A percentile compares a stretch with the other conserved stretches of the same genome.
Conservation (phyloP, 139 green algal genomes). For the Closterium sp. region DNA sequence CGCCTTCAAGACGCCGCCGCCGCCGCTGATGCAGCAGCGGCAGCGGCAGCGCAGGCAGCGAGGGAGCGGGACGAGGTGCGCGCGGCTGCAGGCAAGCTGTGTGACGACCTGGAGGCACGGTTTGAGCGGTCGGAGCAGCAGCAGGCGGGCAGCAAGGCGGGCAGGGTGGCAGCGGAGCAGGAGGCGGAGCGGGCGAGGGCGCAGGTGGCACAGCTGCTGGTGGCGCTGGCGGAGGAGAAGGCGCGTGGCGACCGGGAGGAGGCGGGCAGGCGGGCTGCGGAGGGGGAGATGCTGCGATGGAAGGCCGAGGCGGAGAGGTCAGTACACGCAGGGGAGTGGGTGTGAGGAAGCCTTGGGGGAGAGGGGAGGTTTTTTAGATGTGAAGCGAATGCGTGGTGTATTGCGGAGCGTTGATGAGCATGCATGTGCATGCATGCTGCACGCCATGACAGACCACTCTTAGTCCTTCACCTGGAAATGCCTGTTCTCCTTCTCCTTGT, state of each 20-base stretch:
- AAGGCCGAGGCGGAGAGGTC: neutral
- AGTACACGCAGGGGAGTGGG: neutral
- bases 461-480: neutral
- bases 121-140: neutral
- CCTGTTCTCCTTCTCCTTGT: neutral
- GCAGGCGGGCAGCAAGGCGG: neutral
- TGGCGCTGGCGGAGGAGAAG: neutral
- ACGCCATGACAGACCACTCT: neutral
- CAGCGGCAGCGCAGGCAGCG: neutral
- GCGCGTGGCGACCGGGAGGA: neutral
- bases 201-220: neutral
- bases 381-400: neutral
- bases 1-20: conserved; percentile 36
- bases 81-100: neutral
- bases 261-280: neutral
- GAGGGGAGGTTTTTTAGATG: neutral
- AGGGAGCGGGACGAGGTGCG: neutral
- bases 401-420: neutral
- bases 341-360: too few species aligned
- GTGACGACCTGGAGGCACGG: neutral
- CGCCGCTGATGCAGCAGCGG: conserved; percentile 21
- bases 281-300: neutral
- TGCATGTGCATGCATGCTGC: neutral
- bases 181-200: neutral
- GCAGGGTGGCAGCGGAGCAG: neutral